phyloP scores from a whole-genome alignment of 768 basidiomycete species.

The Serendipita indica region DNA sequence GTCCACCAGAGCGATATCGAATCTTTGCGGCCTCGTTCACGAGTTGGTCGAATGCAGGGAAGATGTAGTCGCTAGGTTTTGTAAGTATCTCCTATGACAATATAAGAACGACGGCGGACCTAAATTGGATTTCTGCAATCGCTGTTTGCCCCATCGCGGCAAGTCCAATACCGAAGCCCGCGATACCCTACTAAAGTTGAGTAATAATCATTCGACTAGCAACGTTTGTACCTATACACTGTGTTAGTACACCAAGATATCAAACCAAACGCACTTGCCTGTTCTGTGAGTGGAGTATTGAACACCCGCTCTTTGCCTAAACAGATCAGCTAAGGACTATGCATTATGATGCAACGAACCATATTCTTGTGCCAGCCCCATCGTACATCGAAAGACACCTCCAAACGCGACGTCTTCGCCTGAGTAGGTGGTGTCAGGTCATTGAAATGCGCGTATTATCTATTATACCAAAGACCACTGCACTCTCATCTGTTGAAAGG shows the following conservation, averaged over 20 bases:
- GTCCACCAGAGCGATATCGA: constrained; percentile 76
- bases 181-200: constrained; percentile 44
- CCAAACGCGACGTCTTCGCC: constrained; percentile 78
- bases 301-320: constrained; percentile 83
- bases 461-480: constrained; percentile 63
- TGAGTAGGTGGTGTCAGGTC: not conserved
- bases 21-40: constrained; percentile 94
- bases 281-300: constrained; percentile 85
- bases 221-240: too few relatives aligned
- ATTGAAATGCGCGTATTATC: constrained; percentile 9
- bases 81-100: constrained; percentile 6
- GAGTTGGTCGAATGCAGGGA: constrained; percentile 42
- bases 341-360: constrained; percentile 42
- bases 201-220: too few relatives aligned
- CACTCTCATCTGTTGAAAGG: constrained; percentile 67
- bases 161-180: constrained; percentile 84
- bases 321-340: not conserved
- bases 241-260: constrained; percentile 12
- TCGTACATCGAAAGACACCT: constrained; percentile 86
- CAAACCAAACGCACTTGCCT: constrained; percentile 19
- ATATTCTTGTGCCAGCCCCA: constrained; percentile 45
- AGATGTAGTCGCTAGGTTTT: constrained; percentile 1
- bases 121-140: constrained; percentile 80
- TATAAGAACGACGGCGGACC: too few relatives aligned
- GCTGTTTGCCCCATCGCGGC: constrained; percentile 90